Percentiles rank a stretch among this genome's conserved stretches.
Evolutionary conservation across 306 rosid species (phyloP).

Genomic region (Castanopsis chinensis): DNA sequence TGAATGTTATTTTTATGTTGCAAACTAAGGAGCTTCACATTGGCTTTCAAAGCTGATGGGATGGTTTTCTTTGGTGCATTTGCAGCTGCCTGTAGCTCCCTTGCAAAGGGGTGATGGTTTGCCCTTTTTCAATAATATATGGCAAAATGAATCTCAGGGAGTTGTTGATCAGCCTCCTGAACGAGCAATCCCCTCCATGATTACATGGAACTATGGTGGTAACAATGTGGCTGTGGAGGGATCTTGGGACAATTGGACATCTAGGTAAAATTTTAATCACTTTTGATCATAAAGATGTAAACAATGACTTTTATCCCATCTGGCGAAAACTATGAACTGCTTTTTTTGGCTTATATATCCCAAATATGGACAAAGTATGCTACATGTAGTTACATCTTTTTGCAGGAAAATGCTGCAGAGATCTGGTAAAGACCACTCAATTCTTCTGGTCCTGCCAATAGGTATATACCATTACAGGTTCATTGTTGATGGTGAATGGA

Average conservation of each 20-base stretch:
- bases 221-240: slow-evolving; percentile 77
- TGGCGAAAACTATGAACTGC: slow-evolving; percentile 1
- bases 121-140: slow-evolving; percentile 40
- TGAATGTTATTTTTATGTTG: background rate
- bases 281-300: background rate
- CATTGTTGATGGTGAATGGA: slow-evolving; percentile 77
- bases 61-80: slow-evolving; percentile 28
- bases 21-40: background rate
- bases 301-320: slow-evolving; percentile 8
- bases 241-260: slow-evolving; percentile 91
- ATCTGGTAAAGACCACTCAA: slow-evolving; percentile 75
- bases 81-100: slow-evolving; percentile 87
- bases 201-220: slow-evolving; percentile 82
- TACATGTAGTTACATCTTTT: slow-evolving; percentile 19
- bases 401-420: slow-evolving; percentile 76
- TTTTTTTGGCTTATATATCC: slow-evolving; percentile 13
- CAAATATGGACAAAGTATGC: slow-evolving; percentile 6
- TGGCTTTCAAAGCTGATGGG: slow-evolving; percentile 19
- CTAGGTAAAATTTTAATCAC: slow-evolving; percentile 49
- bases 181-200: slow-evolving; percentile 72
- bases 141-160: slow-evolving; percentile 52
- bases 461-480: slow-evolving; percentile 86
- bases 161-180: slow-evolving; percentile 53
- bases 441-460: slow-evolving; percentile 69
- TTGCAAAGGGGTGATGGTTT: slow-evolving; percentile 61